Evolutionary conservation across 2,329 filamentous ascomycete species (phyloP).

Genomic region (Oidium heveae): DNA sequence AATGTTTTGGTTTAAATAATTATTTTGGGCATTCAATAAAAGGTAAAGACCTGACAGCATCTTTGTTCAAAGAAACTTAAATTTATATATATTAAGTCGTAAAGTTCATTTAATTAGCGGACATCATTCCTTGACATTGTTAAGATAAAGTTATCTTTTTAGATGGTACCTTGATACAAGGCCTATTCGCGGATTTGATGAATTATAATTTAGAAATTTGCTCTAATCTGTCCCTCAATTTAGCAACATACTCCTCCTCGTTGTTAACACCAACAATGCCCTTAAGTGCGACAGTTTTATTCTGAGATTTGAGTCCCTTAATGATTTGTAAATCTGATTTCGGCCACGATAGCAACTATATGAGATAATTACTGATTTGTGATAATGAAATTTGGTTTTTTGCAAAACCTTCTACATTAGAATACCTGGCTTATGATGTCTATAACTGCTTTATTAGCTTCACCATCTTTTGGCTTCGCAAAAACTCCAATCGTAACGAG

Average conservation of each 20-base stretch:
- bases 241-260: slow-evolving; percentile 12
- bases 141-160: too few species aligned
- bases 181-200: not conserved
- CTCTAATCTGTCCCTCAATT: slow-evolving; percentile 7
- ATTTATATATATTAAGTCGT: too few species aligned
- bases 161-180: too few species aligned
- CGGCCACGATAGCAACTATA: slow-evolving; percentile 29
- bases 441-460: slow-evolving; percentile 42
- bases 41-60: too few species aligned
- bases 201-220: slow-evolving; percentile 1
- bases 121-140: too few species aligned
- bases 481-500: slow-evolving; percentile 38
- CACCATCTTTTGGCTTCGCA: slow-evolving; percentile 37
- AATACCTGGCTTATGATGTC: slow-evolving; percentile 33
- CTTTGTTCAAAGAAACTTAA: too few species aligned
- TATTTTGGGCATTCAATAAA: too few species aligned
- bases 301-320: slow-evolving; percentile 35
- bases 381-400: not conserved
- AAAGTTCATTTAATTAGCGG: too few species aligned
- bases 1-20: too few species aligned
- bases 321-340: slow-evolving; percentile 38
- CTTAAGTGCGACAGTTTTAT: slow-evolving; percentile 22
- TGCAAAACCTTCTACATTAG: not conserved
- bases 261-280: slow-evolving; percentile 12
- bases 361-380: not conserved